These are phyloP conservation scores for Ceratocystis destructans DNA, from an alignment of 2,329 filamentous ascomycete species.

Conservation along the genomic window DNA sequence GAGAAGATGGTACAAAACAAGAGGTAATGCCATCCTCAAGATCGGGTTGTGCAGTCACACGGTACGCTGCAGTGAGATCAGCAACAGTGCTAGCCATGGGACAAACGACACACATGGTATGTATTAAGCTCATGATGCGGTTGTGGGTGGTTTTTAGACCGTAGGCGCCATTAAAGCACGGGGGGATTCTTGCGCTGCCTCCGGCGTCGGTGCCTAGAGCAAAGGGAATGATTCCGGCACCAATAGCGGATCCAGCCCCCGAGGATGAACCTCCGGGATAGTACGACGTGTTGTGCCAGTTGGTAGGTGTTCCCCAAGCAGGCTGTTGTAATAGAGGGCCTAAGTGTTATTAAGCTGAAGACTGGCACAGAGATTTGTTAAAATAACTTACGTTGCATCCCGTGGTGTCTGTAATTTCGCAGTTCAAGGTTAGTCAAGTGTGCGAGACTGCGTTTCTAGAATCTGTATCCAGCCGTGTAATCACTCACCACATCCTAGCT, in stretches of 20 bases:
- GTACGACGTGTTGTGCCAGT: slow-evolving; percentile 63
- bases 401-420: slow-evolving; percentile 46
- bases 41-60: slow-evolving; percentile 61
- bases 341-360: background rate
- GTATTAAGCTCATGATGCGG: slow-evolving; percentile 45
- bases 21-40: slow-evolving; percentile 45
- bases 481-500: slow-evolving; percentile 52
- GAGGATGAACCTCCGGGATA: slow-evolving; percentile 74
- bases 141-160: slow-evolving; percentile 69
- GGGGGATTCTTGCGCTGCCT: slow-evolving; percentile 60
- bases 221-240: slow-evolving; percentile 59
- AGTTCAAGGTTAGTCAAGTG: background rate
- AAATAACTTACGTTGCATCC: slow-evolving; percentile 52
- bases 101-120: slow-evolving; percentile 49
- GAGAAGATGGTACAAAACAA: slow-evolving; percentile 46
- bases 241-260: slow-evolving; percentile 57
- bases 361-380: background rate
- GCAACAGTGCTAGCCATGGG: slow-evolving; percentile 63
- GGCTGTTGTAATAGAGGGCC: slow-evolving; percentile 28
- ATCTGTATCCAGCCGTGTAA: slow-evolving; percentile 1
- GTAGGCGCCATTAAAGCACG: slow-evolving; percentile 64
- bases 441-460: background rate
- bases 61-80: slow-evolving; percentile 72
- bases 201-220: slow-evolving; percentile 63
- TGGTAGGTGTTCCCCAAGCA: slow-evolving; percentile 57